These are phyloP conservation scores for Heritiera littoralis DNA, from an alignment of 345 rosid genomes.

Conservation along the genomic window DNA sequence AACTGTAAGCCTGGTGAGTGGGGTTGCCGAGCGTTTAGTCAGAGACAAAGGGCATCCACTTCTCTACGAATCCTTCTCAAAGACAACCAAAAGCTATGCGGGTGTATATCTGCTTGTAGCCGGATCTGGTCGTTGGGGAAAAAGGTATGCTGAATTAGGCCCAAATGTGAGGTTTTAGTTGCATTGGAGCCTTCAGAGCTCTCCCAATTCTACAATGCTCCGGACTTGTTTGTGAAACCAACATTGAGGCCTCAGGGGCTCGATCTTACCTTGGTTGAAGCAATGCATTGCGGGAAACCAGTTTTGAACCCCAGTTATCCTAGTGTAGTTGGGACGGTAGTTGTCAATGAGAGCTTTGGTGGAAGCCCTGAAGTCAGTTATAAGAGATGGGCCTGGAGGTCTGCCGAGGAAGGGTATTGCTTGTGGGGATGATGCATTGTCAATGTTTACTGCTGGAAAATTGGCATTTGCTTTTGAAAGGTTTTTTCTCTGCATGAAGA, in stretches of 20 bases:
- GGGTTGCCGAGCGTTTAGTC: constrained; percentile 74
- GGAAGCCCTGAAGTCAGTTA: constrained; percentile 50
- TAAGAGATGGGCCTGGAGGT: constrained; percentile 49
- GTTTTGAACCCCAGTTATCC: constrained; percentile 67
- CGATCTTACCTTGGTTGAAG: constrained; percentile 66
- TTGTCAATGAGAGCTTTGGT: constrained; percentile 51
- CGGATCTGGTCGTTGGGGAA: constrained; percentile 78
- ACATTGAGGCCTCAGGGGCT: constrained; percentile 74
- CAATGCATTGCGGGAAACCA: constrained; percentile 76
- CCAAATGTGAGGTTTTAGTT: constrained; percentile 57
- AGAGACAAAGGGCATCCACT: constrained; percentile 80
- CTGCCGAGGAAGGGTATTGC: constrained; percentile 53
- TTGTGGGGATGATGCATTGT: constrained; percentile 45
- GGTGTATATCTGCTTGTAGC: constrained; percentile 56
- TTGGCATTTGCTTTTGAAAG: constrained; percentile 81
- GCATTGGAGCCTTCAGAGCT: constrained; percentile 51
- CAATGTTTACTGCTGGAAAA: constrained; percentile 60
- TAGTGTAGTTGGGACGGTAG: constrained; percentile 67
- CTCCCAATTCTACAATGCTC: constrained; percentile 59
- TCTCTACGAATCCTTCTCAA: constrained; percentile 54
- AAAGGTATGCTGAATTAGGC: constrained; percentile 58
- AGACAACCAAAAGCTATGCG: constrained; percentile 35
- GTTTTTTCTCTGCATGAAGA: constrained; percentile 77
- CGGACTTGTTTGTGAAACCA: constrained; percentile 73
- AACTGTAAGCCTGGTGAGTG: constrained; percentile 48